Percentiles rank a stretch among this genome's conserved stretches.
Conservation (phyloP, 345 rosid genomes). For the Gossypium stocksii region DNA sequence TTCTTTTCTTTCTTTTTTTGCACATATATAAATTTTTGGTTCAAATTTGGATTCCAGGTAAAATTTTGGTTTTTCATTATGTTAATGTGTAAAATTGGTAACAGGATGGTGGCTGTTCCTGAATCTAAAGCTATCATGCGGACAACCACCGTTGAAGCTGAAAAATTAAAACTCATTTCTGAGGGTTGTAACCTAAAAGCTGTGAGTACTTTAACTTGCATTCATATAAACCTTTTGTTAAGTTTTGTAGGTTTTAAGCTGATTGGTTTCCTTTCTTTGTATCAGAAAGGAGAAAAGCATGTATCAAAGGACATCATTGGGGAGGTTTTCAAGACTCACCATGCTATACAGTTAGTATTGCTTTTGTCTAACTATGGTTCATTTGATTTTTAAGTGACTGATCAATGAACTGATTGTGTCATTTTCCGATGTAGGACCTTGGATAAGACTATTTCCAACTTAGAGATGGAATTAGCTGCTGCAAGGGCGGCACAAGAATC, state of each 20-base stretch:
- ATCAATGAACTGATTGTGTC: slow-evolving; percentile 11
- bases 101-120: slow-evolving; percentile 72
- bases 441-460: slow-evolving; percentile 88
- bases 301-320: slow-evolving; percentile 59
- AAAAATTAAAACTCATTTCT: slow-evolving; percentile 60
- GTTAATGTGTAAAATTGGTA: slow-evolving; percentile 14
- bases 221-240: slow-evolving; percentile 3
- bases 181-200: slow-evolving; percentile 67
- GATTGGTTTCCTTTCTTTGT: slow-evolving; percentile 39
- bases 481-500: slow-evolving; percentile 82
- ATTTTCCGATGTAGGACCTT: slow-evolving; percentile 46
- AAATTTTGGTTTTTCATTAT: not conserved
- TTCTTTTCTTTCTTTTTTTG: not conserved
- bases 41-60: not conserved
- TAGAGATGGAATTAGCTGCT: slow-evolving; percentile 98
- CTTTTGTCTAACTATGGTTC: slow-evolving; percentile 6
- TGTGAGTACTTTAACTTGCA: slow-evolving; percentile 40
- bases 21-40: not conserved
- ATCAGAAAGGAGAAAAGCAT: slow-evolving; percentile 63
- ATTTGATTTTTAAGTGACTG: slow-evolving; percentile 9
- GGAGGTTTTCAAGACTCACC: slow-evolving; percentile 68
- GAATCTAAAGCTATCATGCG: slow-evolving; percentile 58
- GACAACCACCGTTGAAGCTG: slow-evolving; percentile 64
- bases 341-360: slow-evolving; percentile 71
- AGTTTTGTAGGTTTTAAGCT: slow-evolving; percentile 26